A percentile compares a stretch with the other conserved stretches of the same genome.
phyloP scores from a whole-genome alignment of 2,329 filamentous ascomycete species.

The Neoarthrinium moseri region DNA sequence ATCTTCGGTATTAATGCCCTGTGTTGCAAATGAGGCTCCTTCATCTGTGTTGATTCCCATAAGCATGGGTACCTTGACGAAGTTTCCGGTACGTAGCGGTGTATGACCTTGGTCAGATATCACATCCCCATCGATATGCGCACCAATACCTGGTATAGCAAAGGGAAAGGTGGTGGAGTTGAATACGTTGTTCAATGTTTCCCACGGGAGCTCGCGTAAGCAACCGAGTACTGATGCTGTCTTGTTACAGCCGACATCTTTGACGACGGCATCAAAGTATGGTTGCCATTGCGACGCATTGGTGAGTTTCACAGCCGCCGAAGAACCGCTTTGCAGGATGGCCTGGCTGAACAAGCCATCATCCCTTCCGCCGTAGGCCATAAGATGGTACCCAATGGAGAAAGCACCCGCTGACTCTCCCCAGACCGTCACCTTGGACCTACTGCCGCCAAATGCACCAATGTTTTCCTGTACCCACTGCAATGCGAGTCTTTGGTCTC shows the following conservation, averaged over 20 bases:
- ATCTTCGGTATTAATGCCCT: conserved; percentile 44
- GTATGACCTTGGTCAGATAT: conserved; percentile 33
- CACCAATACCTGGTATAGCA: background rate
- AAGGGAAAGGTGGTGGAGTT: conserved; percentile 25
- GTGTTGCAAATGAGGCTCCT: conserved; percentile 48
- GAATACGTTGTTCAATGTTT: conserved; percentile 28
- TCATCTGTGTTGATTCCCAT: conserved; percentile 32
- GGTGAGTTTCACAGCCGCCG: conserved; percentile 20
- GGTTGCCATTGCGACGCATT: conserved; percentile 13
- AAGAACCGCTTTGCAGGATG: conserved; percentile 48
- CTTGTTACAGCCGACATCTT: conserved; percentile 18
- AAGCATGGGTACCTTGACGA: conserved; percentile 32
- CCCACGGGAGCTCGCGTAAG: conserved; percentile 28
- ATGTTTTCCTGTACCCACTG: conserved; percentile 51
- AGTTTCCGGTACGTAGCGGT: conserved; percentile 23
- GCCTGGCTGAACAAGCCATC: conserved; percentile 54
- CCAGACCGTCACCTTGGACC: conserved; percentile 47
- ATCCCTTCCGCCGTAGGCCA: conserved; percentile 51
- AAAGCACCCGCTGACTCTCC: conserved; percentile 53
- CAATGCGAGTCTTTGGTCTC: conserved; percentile 48
- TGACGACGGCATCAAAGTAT: conserved; percentile 28
- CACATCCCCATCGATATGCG: conserved; percentile 33
- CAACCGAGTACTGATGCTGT: conserved; percentile 26
- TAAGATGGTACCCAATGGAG: conserved; percentile 47
- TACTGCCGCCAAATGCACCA: conserved; percentile 46